Evolutionary conservation across 2,329 filamentous ascomycete genomes (phyloP).

Genomic region (Thelonectria olida): DNA sequence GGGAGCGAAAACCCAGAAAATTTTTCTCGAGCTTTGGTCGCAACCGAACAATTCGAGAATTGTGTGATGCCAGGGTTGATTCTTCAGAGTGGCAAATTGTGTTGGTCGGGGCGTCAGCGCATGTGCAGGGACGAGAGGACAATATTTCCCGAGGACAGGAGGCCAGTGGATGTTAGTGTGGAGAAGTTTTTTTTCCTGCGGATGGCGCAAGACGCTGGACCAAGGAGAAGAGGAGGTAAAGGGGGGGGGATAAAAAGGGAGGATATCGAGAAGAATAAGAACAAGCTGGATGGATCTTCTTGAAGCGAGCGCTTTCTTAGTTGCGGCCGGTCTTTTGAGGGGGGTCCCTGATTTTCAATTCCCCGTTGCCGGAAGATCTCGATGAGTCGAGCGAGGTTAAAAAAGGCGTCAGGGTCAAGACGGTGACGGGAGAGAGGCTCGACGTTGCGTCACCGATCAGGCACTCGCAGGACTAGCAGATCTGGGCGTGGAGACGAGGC

Average conservation of each 20-base stretch:
- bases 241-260: too few species aligned
- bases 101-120: constrained; percentile 31
- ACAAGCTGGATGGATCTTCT: neutral
- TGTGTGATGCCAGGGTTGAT: constrained; percentile 39
- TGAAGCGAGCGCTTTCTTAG: neutral
- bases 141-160: constrained; percentile 34
- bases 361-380: constrained; percentile 27
- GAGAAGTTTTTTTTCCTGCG: constrained; percentile 16
- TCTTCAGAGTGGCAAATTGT: constrained; percentile 40
- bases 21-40: constrained; percentile 36
- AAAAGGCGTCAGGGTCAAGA: constrained; percentile 29
- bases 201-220: constrained; percentile 22
- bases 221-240: neutral
- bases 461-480: constrained; percentile 34
- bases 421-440: constrained; percentile 28
- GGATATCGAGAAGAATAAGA: neutral
- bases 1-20: constrained; percentile 24
- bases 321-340: constrained; percentile 9
- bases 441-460: constrained; percentile 38
- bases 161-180: constrained; percentile 17
- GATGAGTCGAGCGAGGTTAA: constrained; percentile 26
- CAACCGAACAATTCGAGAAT: constrained; percentile 37
- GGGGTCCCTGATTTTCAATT: constrained; percentile 7
- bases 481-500: constrained; percentile 39
- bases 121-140: constrained; percentile 42